Conservation (phyloP, 2,329 filamentous ascomycete species). For the Neopestalotiopsis clavispora region DNA sequence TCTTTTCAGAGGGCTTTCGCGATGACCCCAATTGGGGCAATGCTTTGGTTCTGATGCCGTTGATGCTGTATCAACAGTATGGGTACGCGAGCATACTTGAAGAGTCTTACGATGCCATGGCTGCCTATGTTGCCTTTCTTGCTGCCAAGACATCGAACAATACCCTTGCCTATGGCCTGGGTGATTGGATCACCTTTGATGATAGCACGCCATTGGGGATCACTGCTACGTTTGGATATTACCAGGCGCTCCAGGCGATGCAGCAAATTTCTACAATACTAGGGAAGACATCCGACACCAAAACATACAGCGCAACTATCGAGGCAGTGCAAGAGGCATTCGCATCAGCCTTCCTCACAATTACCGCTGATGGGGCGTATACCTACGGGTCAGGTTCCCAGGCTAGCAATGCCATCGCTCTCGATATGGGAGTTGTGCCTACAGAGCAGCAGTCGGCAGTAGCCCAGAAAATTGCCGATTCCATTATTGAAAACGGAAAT, state of each 20-base stretch:
- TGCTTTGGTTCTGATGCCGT: background rate
- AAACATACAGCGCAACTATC: background rate
- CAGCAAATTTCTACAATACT: background rate
- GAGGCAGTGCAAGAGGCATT: background rate
- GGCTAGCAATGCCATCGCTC: background rate
- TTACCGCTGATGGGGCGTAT: background rate
- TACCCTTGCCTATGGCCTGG: background rate
- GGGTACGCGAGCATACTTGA: background rate
- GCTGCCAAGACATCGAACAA: background rate
- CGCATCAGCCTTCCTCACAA: background rate
- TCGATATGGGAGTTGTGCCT: background rate
- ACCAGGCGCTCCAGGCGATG: background rate
- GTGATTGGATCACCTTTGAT: slow-evolving; percentile 5
- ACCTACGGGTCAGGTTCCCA: background rate
- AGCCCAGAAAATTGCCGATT: background rate
- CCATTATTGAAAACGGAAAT: background rate
- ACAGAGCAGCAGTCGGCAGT: background rate
- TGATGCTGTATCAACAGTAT: background rate
- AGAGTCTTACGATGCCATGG: background rate
- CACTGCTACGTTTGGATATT: background rate
- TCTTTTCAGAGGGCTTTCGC: background rate
- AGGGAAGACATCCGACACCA: background rate
- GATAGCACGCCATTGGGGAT: background rate
- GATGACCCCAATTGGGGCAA: slow-evolving; percentile 1
- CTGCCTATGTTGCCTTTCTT: background rate